These are phyloP conservation scores for Sindora glabra DNA, from an alignment of 306 rosid genomes.

Conservation along the genomic window DNA sequence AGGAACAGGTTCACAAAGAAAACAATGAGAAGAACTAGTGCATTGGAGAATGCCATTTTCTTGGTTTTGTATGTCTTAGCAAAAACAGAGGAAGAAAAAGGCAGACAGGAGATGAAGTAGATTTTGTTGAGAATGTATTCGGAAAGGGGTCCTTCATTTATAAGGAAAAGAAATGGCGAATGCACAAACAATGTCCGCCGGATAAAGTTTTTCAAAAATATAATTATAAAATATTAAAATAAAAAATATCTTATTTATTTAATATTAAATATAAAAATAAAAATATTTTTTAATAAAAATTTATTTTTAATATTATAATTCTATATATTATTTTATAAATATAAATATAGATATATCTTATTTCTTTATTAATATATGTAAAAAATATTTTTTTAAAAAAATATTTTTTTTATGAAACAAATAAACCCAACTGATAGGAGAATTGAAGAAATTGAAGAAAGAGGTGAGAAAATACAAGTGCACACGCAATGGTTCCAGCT, in stretches of 20 bases:
- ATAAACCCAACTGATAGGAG: background rate
- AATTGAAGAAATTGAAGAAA: conserved; percentile 11
- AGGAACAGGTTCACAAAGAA: conserved; percentile 16
- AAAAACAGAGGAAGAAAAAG: conserved; percentile 18
- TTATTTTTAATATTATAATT: too few species aligned
- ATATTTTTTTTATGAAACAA: too few species aligned
- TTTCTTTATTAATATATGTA: too few species aligned
- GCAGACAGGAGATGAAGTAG: conserved; percentile 24
- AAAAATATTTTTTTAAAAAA: too few species aligned
- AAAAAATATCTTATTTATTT: too few species aligned
- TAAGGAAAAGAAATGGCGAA: conserved; percentile 25
- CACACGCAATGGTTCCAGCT: conserved; percentile 64
- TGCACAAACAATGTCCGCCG: too few species aligned
- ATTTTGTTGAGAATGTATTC: conserved; percentile 20
- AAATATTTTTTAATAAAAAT: too few species aligned
- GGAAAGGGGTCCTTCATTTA: conserved; percentile 35
- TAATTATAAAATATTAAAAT: too few species aligned
- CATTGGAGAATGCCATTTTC: conserved; percentile 14
- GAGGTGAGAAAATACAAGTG: conserved; percentile 37
- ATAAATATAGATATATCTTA: too few species aligned
- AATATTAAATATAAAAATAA: too few species aligned
- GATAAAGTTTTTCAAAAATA: too few species aligned
- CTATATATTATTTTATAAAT: too few species aligned
- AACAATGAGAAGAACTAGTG: conserved; percentile 15
- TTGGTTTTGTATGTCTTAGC: background rate